Base-by-base conservation (phyloP, 441 rosid species). In the Hura crepitans region DNA sequence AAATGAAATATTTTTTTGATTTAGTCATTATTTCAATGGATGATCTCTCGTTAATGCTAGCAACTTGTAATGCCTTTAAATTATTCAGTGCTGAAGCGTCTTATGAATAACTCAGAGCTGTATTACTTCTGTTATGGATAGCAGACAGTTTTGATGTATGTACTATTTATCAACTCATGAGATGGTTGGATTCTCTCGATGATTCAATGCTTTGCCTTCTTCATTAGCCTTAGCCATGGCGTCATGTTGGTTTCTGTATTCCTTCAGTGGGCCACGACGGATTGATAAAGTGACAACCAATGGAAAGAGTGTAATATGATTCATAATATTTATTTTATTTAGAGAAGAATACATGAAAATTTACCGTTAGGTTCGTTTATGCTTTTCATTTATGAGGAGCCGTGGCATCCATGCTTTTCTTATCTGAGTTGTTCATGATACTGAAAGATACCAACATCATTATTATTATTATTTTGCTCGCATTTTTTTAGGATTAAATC, bases 91-190 rank as follows among this genome's bases (percentile, higher is more conserved):
- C 33, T 42, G 54, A 25, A 13, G 17, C 60, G 39, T 37, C 47
- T 60, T 22, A 35, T 10, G 30, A 51, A 20, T 51, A 51, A 66
- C 33, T 37, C 42, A 13, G 25, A 5, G 22, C 14, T 66, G 14
- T 35, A 37, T 56, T 35, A 66, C 22, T 33, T 31, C 50, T 28
- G 13, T 49, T 30, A 14, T n/a, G 37, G 28, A 12, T 22, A 51
- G 46, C 22, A 37, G 53, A 25, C 35, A 43, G 20, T 10, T 20
- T 43, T 43, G 22, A 64, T 47, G 56, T 25, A 17, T 30, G 39
- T 47, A n/a, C n/a, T n/a, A 28, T 65, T 18, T 25, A 5, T 65
- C 23, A 45, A 65, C 54, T 50, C 42, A 15, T 20, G 65, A 66
- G n/a, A 53, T 35, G 43, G 39, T 53, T n/a, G 49, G 49, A 66